Evolutionary conservation across 2,329 filamentous ascomycete species (phyloP).

Genomic region (Aspergillus ochraceus): DNA sequence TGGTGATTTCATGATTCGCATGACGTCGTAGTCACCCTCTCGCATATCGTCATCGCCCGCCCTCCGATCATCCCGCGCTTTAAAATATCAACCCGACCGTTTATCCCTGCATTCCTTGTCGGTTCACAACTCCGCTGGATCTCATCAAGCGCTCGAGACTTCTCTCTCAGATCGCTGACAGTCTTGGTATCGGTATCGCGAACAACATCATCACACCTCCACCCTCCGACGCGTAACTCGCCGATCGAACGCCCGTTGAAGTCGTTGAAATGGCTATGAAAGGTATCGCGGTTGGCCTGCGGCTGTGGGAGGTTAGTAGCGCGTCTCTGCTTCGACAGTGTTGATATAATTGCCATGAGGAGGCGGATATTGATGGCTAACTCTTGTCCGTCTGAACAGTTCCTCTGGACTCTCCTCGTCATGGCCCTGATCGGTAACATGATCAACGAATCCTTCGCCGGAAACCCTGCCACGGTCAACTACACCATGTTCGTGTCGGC

Average conservation of each 20-base stretch:
- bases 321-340: background rate
- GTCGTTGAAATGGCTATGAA: slow-evolving; percentile 25
- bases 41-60: slow-evolving; percentile 31
- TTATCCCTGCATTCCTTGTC: slow-evolving; percentile 7
- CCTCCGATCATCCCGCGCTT: slow-evolving; percentile 32
- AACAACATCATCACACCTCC: background rate
- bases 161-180: background rate
- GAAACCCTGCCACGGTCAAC: slow-evolving; percentile 60
- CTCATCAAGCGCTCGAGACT: slow-evolving; percentile 1
- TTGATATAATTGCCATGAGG: too few species aligned
- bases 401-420: slow-evolving; percentile 60
- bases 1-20: slow-evolving; percentile 30
- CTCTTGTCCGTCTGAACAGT: slow-evolving; percentile 39
- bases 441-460: slow-evolving; percentile 53
- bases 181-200: slow-evolving; percentile 1
- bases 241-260: slow-evolving; percentile 3
- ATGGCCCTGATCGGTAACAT: slow-evolving; percentile 65
- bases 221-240: background rate
- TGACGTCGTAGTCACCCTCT: slow-evolving; percentile 32
- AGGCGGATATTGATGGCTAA: slow-evolving; percentile 2
- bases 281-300: slow-evolving; percentile 31
- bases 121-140: slow-evolving; percentile 10
- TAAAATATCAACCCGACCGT: slow-evolving; percentile 21
- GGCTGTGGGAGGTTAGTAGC: slow-evolving; percentile 31
- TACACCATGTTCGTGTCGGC: slow-evolving; percentile 51